These are phyloP conservation scores for Diplotaxis tenuifolia DNA, from an alignment of 345 rosid species.

Conservation along the genomic window DNA sequence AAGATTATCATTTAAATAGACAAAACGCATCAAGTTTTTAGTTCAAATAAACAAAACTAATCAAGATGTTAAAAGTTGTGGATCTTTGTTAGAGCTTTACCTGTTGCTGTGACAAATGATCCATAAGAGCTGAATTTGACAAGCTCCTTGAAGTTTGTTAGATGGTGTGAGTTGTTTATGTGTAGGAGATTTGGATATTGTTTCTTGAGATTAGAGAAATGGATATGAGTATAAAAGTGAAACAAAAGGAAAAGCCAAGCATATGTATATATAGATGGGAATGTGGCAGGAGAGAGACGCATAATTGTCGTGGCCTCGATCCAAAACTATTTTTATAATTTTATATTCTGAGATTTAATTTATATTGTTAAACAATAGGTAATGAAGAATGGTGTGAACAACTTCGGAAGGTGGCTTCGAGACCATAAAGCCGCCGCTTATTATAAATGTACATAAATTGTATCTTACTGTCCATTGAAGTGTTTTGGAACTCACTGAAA, in stretches of 20 bases:
- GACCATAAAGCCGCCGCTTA: constrained; percentile 36
- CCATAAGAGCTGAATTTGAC: constrained; percentile 27
- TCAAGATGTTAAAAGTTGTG: constrained; percentile 13
- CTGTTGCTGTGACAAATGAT: constrained; percentile 33
- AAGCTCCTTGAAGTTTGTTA: constrained; percentile 16
- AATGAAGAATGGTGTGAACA: constrained; percentile 20
- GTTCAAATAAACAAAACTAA: background rate
- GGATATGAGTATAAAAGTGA: constrained; percentile 24
- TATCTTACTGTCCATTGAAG: background rate
- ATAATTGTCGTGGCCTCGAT: constrained; percentile 7
- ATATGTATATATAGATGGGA: constrained; percentile 30
- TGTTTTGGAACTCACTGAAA: background rate
- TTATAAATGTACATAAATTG: background rate
- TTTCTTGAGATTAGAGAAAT: constrained; percentile 26
- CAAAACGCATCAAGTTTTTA: constrained; percentile 18
- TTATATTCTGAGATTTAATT: constrained; percentile 4
- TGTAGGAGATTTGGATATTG: constrained; percentile 13
- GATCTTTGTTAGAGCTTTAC: constrained; percentile 15
- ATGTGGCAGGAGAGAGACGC: constrained; percentile 15
- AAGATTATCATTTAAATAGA: too few relatives aligned
- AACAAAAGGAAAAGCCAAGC: constrained; percentile 33
- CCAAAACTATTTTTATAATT: background rate
- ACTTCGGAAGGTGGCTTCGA: constrained; percentile 26
- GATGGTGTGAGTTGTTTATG: constrained; percentile 2
- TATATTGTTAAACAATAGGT: background rate